Evolutionary conservation across 495 filamentous ascomycete species (phyloP).

Genomic region (Xylaria telfairii): DNA sequence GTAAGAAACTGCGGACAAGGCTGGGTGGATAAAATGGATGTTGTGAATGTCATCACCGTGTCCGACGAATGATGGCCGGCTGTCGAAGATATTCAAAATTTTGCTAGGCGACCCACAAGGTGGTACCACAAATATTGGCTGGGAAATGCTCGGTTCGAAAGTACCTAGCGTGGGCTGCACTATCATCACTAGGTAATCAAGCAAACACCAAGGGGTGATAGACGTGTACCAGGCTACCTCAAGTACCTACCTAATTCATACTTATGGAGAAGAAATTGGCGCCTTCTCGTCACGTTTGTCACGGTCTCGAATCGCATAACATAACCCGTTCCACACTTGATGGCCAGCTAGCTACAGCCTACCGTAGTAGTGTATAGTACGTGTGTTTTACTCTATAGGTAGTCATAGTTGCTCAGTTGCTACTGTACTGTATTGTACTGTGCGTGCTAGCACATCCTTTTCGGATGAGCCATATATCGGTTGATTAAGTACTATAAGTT

Average conservation of each 20-base stretch:
- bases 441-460: background rate
- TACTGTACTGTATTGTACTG: background rate
- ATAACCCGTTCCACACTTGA: background rate
- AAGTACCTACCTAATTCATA: no score
- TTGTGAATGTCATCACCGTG: background rate
- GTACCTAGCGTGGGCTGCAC: background rate
- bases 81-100: background rate
- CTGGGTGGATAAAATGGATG: constrained; percentile 4
- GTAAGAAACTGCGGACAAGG: background rate
- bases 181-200: background rate
- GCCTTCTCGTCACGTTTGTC: background rate
- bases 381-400: no score
- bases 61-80: background rate
- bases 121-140: background rate
- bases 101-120: background rate
- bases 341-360: no score
- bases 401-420: background rate
- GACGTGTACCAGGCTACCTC: background rate
- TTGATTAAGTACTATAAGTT: background rate
- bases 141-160: constrained; percentile 7
- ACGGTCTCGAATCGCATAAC: background rate
- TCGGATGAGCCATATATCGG: background rate
- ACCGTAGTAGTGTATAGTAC: no score
- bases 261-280: background rate
- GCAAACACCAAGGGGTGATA: background rate